Base-by-base conservation (phyloP, 768 basidiomycete species). In the Mycena rosella region DNA sequence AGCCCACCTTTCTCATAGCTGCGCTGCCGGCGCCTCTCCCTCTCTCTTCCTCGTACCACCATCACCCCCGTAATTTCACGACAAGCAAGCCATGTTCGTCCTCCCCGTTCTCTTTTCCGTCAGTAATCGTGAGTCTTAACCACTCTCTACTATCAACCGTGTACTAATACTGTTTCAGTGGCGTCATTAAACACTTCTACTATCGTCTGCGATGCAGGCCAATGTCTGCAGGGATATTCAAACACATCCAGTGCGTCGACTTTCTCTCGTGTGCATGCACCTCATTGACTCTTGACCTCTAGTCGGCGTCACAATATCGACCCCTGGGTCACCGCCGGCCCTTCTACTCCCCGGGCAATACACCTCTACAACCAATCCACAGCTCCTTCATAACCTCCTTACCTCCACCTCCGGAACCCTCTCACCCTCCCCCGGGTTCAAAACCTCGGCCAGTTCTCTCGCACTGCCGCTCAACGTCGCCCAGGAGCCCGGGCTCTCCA, bases 181-280 rank as follows among this genome's bases (percentile, higher is more conserved):
- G 67, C 62, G 79, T 78, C 77, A 73, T 82, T 84, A 48, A 83
- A 85, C 56, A 80, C 81, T 69, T 75, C 82, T 65, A 80, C 79
- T 70, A 87, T 91, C 51, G 77, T 91, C 57, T 91, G 90, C 82
- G 79, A 88, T 85, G 87, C 90, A 75, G 90, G 90, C 69, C 88
- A 90, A 87, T 91, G 90, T 79, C 79, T 91, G 51, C 83, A 90
- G 74, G 90, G 90, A 45, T 86, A 78, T 76, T 86, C 88, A 34
- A 90, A 91, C 69, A 87, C 84, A 17, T 85, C 88, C 70, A 77
- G 88, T 86, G 51, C 45, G 74, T 71, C 18, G 15, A 32, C 32
- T 18, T 22, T 42, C 34, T 24, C 6, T 63, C 9, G 22, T 3
- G 17, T 20, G 42, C 15, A 15, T 18, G 8, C 5, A 7, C 36